Percentiles rank a stretch among this genome's conserved stretches.
Evolutionary conservation across 441 rosid genomes (phyloP).

Genomic region (Gossypium schwendimanii): DNA sequence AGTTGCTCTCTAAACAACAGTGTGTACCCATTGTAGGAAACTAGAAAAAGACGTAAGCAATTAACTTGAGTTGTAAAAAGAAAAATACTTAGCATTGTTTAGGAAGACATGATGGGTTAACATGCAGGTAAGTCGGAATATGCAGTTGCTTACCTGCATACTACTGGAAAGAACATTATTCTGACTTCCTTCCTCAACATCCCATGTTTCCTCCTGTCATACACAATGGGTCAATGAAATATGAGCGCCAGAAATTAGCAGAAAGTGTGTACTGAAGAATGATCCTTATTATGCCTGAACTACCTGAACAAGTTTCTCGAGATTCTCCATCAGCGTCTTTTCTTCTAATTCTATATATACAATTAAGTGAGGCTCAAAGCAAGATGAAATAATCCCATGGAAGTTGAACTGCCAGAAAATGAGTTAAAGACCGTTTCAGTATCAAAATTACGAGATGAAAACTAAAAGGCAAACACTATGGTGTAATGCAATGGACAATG

Average conservation of each 20-base stretch:
- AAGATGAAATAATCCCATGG: slow-evolving; percentile 93
- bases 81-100: background rate
- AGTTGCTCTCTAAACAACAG: background rate
- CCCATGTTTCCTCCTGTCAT: slow-evolving; percentile 96
- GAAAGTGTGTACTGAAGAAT: slow-evolving; percentile 12
- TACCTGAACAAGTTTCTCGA: slow-evolving; percentile 97
- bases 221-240: slow-evolving; percentile 15
- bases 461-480: slow-evolving; percentile 3
- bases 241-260: slow-evolving; percentile 19
- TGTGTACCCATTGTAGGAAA: background rate
- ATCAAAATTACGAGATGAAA: slow-evolving; percentile 10
- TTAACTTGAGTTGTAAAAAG: background rate
- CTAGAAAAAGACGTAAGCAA: background rate
- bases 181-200: slow-evolving; percentile 94
- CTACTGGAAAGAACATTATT: slow-evolving; percentile 92
- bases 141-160: slow-evolving; percentile 62
- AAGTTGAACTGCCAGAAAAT: slow-evolving; percentile 81
- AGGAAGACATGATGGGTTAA: background rate
- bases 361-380: slow-evolving; percentile 95
- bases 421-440: slow-evolving; percentile 9
- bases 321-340: slow-evolving; percentile 93
- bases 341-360: slow-evolving; percentile 91
- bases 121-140: slow-evolving; percentile 1
- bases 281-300: slow-evolving; percentile 12
- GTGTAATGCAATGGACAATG: background rate